phyloP scores from a whole-genome alignment of 345 rosid genomes.

The Raphanus raphanistrum region DNA sequence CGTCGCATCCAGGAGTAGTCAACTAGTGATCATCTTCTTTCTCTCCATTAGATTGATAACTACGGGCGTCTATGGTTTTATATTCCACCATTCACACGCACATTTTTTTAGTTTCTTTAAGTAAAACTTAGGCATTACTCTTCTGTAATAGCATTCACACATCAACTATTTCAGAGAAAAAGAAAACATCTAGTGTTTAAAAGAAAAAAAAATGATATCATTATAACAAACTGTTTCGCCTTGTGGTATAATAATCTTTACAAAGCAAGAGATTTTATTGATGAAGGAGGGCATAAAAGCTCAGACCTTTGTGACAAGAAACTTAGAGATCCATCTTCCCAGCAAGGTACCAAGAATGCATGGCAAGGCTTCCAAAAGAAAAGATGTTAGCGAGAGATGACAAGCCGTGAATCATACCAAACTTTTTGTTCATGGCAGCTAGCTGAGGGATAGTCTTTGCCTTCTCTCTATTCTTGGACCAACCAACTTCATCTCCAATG shows the following conservation, averaged over 20 bases:
- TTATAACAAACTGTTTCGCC: slow-evolving; percentile 1
- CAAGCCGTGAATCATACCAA: slow-evolving; percentile 96
- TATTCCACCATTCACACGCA: slow-evolving; percentile 37
- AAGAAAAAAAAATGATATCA: background rate
- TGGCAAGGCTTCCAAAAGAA: slow-evolving; percentile 89
- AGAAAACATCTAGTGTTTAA: background rate
- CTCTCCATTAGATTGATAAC: slow-evolving; percentile 62
- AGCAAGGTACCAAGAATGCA: slow-evolving; percentile 97
- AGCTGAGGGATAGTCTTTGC: slow-evolving; percentile 86
- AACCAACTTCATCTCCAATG: slow-evolving; percentile 79
- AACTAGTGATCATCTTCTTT: slow-evolving; percentile 61
- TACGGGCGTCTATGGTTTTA: slow-evolving; percentile 45
- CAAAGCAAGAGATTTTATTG: slow-evolving; percentile 23
- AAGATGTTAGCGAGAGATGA: slow-evolving; percentile 93
- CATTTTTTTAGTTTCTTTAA: slow-evolving; percentile 35
- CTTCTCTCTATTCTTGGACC: slow-evolving; percentile 80
- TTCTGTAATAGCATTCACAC: slow-evolving; percentile 11
- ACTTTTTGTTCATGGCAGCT: slow-evolving; percentile 97
- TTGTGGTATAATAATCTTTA: background rate
- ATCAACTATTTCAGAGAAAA: background rate
- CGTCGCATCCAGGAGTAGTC: slow-evolving; percentile 73
- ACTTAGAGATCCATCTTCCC: slow-evolving; percentile 76
- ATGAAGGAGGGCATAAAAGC: background rate
- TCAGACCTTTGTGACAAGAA: slow-evolving; percentile 15
- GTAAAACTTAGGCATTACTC: slow-evolving; percentile 18